Base-by-base conservation (phyloP, 441 rosid genomes). In the Mallotus japonicus region DNA sequence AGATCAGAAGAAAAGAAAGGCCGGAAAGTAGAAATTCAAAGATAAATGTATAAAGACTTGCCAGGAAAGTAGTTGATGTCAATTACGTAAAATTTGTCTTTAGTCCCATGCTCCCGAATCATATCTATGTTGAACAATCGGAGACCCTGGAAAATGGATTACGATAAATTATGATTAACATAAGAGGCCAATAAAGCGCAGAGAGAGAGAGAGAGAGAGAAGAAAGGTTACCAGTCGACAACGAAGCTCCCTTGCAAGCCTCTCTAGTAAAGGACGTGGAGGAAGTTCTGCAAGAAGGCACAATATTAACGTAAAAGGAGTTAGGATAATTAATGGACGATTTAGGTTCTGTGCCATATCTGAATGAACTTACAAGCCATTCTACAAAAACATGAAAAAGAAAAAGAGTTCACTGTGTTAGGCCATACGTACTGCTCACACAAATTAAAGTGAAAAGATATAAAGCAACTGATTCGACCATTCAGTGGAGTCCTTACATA, bases 31-130 rank as follows among this genome's bases (percentile, higher is more conserved):
- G 32, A 28, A 28, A 28, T 28, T 28, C 32, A 28, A 15, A 42
- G 5, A 7, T 56, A 22, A 8, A 1, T 16, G 19, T n/a, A 8
- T 13, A 62, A 46, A 70, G 22, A 85, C 88, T 78, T 84, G 73
- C 95, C 95, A 60, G 95, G 95, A 75, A 90, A 90, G 83, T 88
- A 90, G 80, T 90, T 90, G 76, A 90, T 90, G 87, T 90, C 98
- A 24, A 93, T 87, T 75, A 92, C 98, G 68, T 89, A 90, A 80
- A 85, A 93, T 62, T 67, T 62, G 63, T 90, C 89, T 77, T 82
- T 84, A 63, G 88, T 85, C 75, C 91, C 98, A 75, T 90, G 85
- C 80, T 92, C 93, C 9, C 96, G 87, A 55, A 92, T 92, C 93
- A 93, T 87, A 75, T 93, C 97, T 73, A 93, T 85, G 85, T 93